These are phyloP conservation scores for Phytopythium cucurbitacearum DNA, from an alignment of 352 stramenopile species.

Conservation along the genomic window DNA sequence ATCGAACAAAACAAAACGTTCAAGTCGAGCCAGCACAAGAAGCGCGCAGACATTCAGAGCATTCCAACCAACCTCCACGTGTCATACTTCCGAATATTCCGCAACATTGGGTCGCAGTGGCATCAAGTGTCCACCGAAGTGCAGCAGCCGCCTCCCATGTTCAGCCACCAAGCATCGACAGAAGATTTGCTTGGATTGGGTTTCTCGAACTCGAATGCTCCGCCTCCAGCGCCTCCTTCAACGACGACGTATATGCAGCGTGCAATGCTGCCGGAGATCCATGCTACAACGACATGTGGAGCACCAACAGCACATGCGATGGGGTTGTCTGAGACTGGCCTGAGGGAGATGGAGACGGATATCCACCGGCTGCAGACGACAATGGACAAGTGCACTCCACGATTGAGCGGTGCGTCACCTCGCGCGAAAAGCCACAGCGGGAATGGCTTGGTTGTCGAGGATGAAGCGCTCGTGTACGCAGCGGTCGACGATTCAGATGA, in stretches of 20 bases:
- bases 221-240: neutral
- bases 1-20: constrained; percentile 76
- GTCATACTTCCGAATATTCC: constrained; percentile 78
- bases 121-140: constrained; percentile 5
- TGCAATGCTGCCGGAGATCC: constrained; percentile 43
- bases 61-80: constrained; percentile 85
- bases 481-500: constrained; percentile 14
- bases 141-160: constrained; percentile 7
- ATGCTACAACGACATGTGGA: constrained; percentile 74
- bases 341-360: constrained; percentile 81
- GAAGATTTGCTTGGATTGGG: constrained; percentile 54
- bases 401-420: constrained; percentile 10
- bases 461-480: constrained; percentile 2
- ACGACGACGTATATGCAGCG: constrained; percentile 15
- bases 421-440: neutral
- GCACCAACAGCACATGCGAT: constrained; percentile 79
- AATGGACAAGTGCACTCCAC: constrained; percentile 58
- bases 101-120: constrained; percentile 40
- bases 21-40: constrained; percentile 82
- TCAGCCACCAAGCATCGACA: constrained; percentile 29
- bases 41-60: constrained; percentile 70
- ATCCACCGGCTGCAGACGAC: constrained; percentile 63
- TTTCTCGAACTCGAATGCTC: constrained; percentile 6
- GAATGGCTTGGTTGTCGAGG: neutral
- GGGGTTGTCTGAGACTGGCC: constrained; percentile 65